Conservation (phyloP, 2,329 filamentous ascomycete species). For the Didymella pomorum region DNA sequence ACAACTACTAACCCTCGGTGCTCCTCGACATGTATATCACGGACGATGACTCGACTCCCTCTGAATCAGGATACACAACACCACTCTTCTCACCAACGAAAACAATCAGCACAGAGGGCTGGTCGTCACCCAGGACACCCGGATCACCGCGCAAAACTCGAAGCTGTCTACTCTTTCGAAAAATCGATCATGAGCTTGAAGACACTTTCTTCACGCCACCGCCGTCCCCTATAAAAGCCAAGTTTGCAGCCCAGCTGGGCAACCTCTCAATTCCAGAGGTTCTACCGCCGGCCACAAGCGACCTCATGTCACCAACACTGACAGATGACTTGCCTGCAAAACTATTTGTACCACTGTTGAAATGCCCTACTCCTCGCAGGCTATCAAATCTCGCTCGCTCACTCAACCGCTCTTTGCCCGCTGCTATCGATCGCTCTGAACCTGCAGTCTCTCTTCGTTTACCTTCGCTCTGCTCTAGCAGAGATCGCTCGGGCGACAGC, state of each 20-base stretch:
- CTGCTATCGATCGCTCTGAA: neutral
- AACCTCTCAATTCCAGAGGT: slow-evolving; percentile 28
- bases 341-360: neutral
- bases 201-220: slow-evolving; percentile 27
- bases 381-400: slow-evolving; percentile 15
- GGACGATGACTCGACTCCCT: slow-evolving; percentile 28
- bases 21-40: slow-evolving; percentile 34
- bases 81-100: slow-evolving; percentile 49
- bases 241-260: slow-evolving; percentile 23
- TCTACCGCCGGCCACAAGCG: slow-evolving; percentile 12
- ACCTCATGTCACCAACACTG: slow-evolving; percentile 8
- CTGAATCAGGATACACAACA: slow-evolving; percentile 34
- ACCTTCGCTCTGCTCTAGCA: neutral
- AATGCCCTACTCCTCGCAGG: too few species aligned
- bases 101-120: slow-evolving; percentile 44
- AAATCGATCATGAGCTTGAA: slow-evolving; percentile 20
- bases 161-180: slow-evolving; percentile 37
- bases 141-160: slow-evolving; percentile 42
- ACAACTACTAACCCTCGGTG: slow-evolving; percentile 15
- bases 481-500: neutral
- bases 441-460: neutral
- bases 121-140: slow-evolving; percentile 43
- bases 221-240: slow-evolving; percentile 38
- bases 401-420: slow-evolving; percentile 23
- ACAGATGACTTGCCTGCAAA: slow-evolving; percentile 27